These are phyloP conservation scores for Inga laurina DNA, from an alignment of 306 rosid species.

Conservation along the genomic window DNA sequence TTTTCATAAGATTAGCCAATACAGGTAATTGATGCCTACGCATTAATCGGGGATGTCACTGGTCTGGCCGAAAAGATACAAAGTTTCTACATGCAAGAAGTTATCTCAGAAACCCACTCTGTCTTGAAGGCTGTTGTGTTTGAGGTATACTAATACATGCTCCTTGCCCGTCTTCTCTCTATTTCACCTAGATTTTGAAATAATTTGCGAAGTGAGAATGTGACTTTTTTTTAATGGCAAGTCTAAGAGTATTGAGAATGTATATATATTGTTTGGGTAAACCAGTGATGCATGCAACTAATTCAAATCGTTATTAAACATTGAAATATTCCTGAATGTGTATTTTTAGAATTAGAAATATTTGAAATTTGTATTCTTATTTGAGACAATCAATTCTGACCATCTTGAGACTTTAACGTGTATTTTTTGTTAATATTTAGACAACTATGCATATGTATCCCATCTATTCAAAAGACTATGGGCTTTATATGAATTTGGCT, in stretches of 20 bases:
- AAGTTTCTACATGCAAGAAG: conserved; percentile 99
- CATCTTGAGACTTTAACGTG: neutral
- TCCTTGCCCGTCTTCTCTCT: conserved; percentile 21
- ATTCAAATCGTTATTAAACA: neutral
- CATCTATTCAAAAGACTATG: neutral
- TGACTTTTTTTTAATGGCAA: neutral
- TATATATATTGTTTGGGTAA: neutral
- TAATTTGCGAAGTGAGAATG: neutral
- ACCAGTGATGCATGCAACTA: neutral
- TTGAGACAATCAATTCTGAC: neutral
- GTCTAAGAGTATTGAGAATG: neutral
- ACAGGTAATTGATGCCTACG: conserved; percentile 96
- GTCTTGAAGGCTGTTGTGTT: conserved; percentile 72
- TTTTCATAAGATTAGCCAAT: conserved; percentile 41
- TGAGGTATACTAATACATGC: conserved; percentile 58
- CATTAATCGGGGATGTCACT: conserved; percentile 87
- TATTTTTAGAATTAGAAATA: neutral
- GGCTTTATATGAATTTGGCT: neutral
- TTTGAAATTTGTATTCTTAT: neutral
- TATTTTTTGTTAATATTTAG: neutral
- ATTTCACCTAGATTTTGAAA: conserved; percentile 15
- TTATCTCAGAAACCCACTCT: conserved; percentile 85
- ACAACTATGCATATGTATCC: neutral
- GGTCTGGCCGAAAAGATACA: conserved; percentile 99
- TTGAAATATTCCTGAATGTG: neutral